These are phyloP conservation scores for Raphanus hybrid DNA, from an alignment of 441 rosid genomes.

Conservation along the genomic window DNA sequence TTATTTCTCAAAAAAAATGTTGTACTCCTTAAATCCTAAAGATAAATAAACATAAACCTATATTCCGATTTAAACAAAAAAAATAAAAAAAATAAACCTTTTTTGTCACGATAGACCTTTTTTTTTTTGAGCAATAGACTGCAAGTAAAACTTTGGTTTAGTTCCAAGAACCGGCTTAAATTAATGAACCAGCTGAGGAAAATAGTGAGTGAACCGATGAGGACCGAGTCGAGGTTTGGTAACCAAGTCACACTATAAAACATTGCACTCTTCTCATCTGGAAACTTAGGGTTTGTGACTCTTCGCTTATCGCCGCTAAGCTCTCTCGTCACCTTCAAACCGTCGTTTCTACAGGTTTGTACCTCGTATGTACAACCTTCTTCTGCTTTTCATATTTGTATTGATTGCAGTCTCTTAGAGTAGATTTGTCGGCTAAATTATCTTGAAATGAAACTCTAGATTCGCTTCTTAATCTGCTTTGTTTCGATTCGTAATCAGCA, in stretches of 20 bases:
- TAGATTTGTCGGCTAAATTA: background rate
- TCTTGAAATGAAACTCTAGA: slow-evolving; percentile 18
- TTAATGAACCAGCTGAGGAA: background rate
- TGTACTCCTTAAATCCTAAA: too few species aligned
- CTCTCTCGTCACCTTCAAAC: background rate
- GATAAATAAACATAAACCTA: too few species aligned
- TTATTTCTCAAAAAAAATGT: too few species aligned
- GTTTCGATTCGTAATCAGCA: background rate
- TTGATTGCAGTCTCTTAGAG: background rate
- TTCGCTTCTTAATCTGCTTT: background rate
- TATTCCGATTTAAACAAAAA: too few species aligned
- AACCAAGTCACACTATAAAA: background rate
- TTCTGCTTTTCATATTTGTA: background rate
- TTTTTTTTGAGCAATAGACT: too few species aligned
- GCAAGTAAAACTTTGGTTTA: background rate
- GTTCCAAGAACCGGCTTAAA: background rate
- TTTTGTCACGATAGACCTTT: too few species aligned
- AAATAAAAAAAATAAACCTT: too few species aligned
- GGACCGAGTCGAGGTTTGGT: slow-evolving; percentile 14
- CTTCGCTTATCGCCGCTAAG: slow-evolving; percentile 35
- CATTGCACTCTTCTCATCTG: background rate
- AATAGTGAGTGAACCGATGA: slow-evolving; percentile 1
- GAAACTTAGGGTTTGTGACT: background rate
- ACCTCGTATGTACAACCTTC: background rate
- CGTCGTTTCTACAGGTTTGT: slow-evolving; percentile 24